Percentiles rank a stretch among this genome's conserved stretches.
Conservation (phyloP, 352 stramenopile genomes). For the Phytophthora constricta region DNA sequence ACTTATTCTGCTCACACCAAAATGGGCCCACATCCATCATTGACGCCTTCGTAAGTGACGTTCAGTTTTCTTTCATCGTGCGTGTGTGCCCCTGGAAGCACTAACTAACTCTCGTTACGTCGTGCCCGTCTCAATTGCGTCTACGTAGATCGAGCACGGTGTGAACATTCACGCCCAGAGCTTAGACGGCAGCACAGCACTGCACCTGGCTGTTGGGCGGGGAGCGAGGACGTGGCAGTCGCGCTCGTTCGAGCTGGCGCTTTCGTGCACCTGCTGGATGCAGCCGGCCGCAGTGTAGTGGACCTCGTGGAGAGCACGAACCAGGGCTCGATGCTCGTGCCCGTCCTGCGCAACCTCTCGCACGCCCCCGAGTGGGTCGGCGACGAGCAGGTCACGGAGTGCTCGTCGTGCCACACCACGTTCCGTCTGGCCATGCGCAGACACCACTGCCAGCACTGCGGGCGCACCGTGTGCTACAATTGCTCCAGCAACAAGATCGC, state of each 20-base stretch:
- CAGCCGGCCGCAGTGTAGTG: slow-evolving; percentile 83
- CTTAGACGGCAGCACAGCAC: slow-evolving; percentile 82
- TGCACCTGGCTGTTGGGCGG: slow-evolving; percentile 80
- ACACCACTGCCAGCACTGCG: slow-evolving; percentile 86
- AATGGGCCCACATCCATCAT: slow-evolving; percentile 70
- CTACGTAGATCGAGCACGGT: slow-evolving; percentile 87
- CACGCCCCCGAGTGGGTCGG: slow-evolving; percentile 64
- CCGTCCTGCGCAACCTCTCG: slow-evolving; percentile 80
- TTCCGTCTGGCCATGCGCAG: slow-evolving; percentile 88
- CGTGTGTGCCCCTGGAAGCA: too few relatives aligned
- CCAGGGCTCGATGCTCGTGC: slow-evolving; percentile 81
- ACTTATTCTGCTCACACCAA: slow-evolving; percentile 88
- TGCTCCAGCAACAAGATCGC: slow-evolving; percentile 87
- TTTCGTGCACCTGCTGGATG: slow-evolving; percentile 81
- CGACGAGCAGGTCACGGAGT: slow-evolving; percentile 77
- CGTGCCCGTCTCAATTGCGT: too few relatives aligned
- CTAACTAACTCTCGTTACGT: too few relatives aligned
- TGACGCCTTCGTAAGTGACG: slow-evolving; percentile 79
- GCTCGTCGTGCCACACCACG: slow-evolving; percentile 70
- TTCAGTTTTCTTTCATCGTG: background rate
- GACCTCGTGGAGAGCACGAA: slow-evolving; percentile 84
- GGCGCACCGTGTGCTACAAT: slow-evolving; percentile 86
- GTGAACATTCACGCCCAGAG: slow-evolving; percentile 82
- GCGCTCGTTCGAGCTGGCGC: slow-evolving; percentile 76
- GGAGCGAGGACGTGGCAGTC: slow-evolving; percentile 78